Base-by-base conservation (phyloP, 768 basidiomycete species). In the Jaapia argillacea region DNA sequence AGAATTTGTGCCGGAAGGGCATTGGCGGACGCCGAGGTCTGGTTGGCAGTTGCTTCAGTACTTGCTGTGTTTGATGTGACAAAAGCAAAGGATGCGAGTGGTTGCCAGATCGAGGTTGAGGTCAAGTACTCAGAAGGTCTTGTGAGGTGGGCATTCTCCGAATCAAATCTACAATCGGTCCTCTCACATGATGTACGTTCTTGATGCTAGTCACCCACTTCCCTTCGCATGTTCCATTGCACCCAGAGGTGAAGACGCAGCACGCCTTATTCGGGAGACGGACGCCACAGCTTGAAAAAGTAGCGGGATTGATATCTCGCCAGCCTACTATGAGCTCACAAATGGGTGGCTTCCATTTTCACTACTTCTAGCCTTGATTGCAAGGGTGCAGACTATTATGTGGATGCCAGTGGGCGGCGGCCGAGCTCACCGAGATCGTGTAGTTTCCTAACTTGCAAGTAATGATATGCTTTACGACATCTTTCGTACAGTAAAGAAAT, bases 121-220 rank as follows among this genome's bases (percentile, higher is more conserved):
- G 56, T 60, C 45, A 48, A 59, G 14, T 62, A 62, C 48, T 56
- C 53, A 6, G 43, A 56, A 33, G 60, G 60, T 13, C 54, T 64
- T 26, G 48, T 62, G 47, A 55, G 54, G 60, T 62, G 13, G 14
- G 60, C 48, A 10, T 33, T 16, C 28, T 16, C 10, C n/a, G n/a
- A n/a, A n/a, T 16, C 28, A 33, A 16, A 33, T 33, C 28, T 33
- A 16, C 28, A 10, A 16, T 10, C 10, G 16, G 10, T 10, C 28
- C 10, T 33, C 28, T 10, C 16, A n/a, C n/a, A n/a, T n/a, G n/a
- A 10, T 33, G 28, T n/a, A 10, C 28, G 16, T 16, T 10, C 10
- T 16, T 33, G 10, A 33, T 16, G 10, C 16, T 33, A 33, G 28
- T 16, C 28, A 33, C 16, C 28, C 28, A 16, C 16, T 33, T 10